These are phyloP conservation scores for Pezicula radicicola DNA, from an alignment of 2,329 filamentous ascomycete genomes.

Conservation along the genomic window DNA sequence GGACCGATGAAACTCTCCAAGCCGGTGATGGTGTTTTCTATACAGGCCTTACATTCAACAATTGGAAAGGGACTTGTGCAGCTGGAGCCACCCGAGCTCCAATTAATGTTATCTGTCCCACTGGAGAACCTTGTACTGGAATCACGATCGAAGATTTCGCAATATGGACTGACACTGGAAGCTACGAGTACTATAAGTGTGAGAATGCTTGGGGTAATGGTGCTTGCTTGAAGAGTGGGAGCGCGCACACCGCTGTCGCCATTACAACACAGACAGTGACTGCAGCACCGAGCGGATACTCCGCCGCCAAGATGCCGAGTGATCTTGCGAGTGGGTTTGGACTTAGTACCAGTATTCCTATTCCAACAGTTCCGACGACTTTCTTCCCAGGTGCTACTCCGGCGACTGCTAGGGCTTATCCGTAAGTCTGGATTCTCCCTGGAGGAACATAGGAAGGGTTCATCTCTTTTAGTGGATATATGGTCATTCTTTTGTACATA, in stretches of 20 bases:
- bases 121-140: conserved; percentile 47
- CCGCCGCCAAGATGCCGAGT: conserved; percentile 9
- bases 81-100: conserved; percentile 49
- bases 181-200: conserved; percentile 40
- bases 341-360: conserved; percentile 5
- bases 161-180: conserved; percentile 49
- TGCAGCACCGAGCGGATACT: conserved; percentile 13
- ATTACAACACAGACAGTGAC: not conserved
- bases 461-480: too few relatives aligned
- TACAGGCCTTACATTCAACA: conserved; percentile 48
- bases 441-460: too few relatives aligned
- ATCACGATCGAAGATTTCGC: conserved; percentile 47
- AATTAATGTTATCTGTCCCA: conserved; percentile 49
- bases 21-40: conserved; percentile 49
- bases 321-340: conserved; percentile 6
- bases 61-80: conserved; percentile 52
- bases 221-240: conserved; percentile 36
- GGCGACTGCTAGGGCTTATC: not conserved
- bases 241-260: not conserved
- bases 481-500: too few relatives aligned
- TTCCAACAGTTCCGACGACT: conserved; percentile 11
- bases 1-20: conserved; percentile 38
- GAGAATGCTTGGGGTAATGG: conserved; percentile 45
- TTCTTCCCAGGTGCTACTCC: conserved; percentile 9
- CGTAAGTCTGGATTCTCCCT: too few relatives aligned